These are phyloP conservation scores for Goniomonas avonlea DNA, from an alignment of 78 protist genomes.

Conservation along the genomic window DNA sequence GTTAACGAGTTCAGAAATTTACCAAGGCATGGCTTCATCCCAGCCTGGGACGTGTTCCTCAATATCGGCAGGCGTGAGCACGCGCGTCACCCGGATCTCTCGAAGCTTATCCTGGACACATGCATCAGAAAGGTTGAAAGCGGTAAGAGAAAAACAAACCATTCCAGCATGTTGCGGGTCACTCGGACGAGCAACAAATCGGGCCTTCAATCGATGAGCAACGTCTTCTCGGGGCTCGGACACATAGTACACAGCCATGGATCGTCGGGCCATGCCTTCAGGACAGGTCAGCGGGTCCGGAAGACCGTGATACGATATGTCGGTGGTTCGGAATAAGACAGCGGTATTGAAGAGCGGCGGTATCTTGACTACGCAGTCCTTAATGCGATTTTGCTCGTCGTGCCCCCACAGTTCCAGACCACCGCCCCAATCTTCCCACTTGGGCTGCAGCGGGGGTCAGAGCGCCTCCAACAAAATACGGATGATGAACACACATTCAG, in stretches of 20 bases:
- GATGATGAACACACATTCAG: neutral
- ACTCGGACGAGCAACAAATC: no score
- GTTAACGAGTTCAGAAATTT: no score
- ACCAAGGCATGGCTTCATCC: no score
- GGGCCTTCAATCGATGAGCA: slow-evolving; percentile 4
- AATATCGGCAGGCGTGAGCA: no score
- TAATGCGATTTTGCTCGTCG: neutral
- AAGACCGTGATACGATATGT: slow-evolving; percentile 8
- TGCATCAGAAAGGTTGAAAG: no score
- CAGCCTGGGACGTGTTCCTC: no score
- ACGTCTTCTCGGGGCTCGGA: neutral
- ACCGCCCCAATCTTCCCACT: slow-evolving; percentile 14
- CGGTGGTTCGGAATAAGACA: slow-evolving; percentile 18
- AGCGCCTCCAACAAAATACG: neutral
- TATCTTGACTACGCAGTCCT: no score
- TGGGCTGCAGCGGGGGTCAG: no score
- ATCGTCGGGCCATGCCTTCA: neutral
- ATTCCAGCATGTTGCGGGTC: no score
- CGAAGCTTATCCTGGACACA: no score
- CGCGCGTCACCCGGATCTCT: no score
- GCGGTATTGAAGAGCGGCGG: neutral
- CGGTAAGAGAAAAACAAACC: no score
- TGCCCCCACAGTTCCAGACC: slow-evolving; percentile 11
- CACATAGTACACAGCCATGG: slow-evolving; percentile 13
- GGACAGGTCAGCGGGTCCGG: slow-evolving; percentile 18